A percentile compares a stretch with the other conserved stretches of the same genome.
Conservation (phyloP, 129 eudicot species). For the Helichrysum umbraculigerum region DNA sequence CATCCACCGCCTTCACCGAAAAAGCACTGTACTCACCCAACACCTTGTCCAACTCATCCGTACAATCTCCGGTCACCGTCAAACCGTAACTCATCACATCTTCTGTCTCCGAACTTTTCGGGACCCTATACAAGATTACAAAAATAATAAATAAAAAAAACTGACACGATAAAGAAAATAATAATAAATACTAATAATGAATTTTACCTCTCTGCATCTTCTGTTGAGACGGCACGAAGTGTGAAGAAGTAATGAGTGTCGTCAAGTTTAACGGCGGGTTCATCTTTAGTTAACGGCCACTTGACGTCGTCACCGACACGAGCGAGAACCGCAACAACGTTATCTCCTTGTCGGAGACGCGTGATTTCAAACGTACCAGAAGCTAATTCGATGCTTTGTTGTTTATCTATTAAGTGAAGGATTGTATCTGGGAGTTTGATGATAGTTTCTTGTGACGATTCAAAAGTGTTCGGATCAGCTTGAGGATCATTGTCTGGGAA, state of each 20-base stretch:
- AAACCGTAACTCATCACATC: slow-evolving; percentile 67
- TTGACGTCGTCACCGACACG: slow-evolving; percentile 30
- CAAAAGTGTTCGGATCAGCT: slow-evolving; percentile 28
- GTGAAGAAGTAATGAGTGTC: slow-evolving; percentile 77
- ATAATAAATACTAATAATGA: too few species aligned
- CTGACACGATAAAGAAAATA: too few species aligned
- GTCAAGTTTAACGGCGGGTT: slow-evolving; percentile 37
- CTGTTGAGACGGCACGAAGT: slow-evolving; percentile 45
- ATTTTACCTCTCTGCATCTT: too few species aligned
- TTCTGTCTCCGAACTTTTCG: neutral
- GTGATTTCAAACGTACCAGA: slow-evolving; percentile 53
- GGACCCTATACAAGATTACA: too few species aligned
- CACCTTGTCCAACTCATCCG: slow-evolving; percentile 55
- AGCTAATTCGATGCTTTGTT: slow-evolving; percentile 69
- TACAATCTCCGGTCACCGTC: slow-evolving; percentile 54
- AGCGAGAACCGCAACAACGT: slow-evolving; percentile 37
- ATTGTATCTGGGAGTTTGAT: slow-evolving; percentile 58
- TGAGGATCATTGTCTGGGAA: slow-evolving; percentile 45
- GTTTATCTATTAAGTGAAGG: slow-evolving; percentile 68
- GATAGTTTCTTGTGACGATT: slow-evolving; percentile 60
- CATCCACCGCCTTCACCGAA: slow-evolving; percentile 54
- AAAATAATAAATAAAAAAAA: too few species aligned
- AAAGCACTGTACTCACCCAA: slow-evolving; percentile 72
- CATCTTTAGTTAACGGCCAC: slow-evolving; percentile 43
- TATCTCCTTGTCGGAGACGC: slow-evolving; percentile 40